Base-by-base conservation (phyloP, 83 land plant genomes). In the Picea abies region DNA sequence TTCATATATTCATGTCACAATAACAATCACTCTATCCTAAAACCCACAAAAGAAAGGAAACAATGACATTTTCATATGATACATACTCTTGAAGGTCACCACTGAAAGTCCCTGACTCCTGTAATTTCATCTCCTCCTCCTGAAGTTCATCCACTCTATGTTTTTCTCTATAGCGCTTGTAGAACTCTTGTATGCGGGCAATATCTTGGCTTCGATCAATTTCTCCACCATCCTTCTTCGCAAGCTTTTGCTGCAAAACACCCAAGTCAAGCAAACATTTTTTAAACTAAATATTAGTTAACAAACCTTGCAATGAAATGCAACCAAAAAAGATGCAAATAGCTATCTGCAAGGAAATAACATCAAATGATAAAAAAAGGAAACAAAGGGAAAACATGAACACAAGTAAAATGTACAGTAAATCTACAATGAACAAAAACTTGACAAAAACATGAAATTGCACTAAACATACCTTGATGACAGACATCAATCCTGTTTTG, bases 151-250 rank as follows among this genome's bases (percentile, higher is more conserved):
- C 98, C 5, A 96, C 91, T 69, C 87, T 88, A 83, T 96, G 78
- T 60, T 84, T 93, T 80, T 91, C 87, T 78, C 99, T 89, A 80
- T 93, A 95, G 0, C 14, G 44, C 82, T 83, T 92, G 82, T 96
- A 96, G 81, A 95, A 96, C 71, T 90, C 90, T 71, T 83, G 91
- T 69, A 96, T 68, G 14, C 90, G 86, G 49, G 84, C 89, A 83
- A 95, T 88, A 79, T 96, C 99, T 66, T 89, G 93, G 86, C 91
- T 95, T 78, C 97, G 88, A 83, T 96, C 97, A 69, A 96, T 88
- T 58, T 63, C 64, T 87, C 91, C 92, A 61, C 88, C 94, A 41
- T 95, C 97, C 84, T 80, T 88, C 73, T 90, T 91, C 10, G 94
- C 88, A 47, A 89, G 89, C 86, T 95, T 96, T 96, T 95, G 99